Conservation (phyloP, 2,329 filamentous ascomycete species). For the Pseudopyricularia cyperi region DNA sequence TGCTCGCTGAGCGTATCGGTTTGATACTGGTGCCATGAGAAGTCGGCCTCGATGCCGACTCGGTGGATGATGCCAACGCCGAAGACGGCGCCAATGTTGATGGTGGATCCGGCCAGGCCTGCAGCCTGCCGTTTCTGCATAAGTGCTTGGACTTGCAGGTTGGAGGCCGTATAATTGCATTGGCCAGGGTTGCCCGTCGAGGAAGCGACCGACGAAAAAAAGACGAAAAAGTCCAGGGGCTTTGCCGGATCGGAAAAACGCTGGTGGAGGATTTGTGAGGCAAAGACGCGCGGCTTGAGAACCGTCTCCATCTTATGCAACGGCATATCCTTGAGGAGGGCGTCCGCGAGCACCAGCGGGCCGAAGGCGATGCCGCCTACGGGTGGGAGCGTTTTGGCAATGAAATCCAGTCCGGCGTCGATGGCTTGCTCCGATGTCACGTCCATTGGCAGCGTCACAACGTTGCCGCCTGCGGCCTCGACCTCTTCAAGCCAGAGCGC, state of each 20-base stretch:
- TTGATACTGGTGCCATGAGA: background rate
- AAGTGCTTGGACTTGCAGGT: conserved; percentile 19
- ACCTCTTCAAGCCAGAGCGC: background rate
- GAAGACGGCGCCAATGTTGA: conserved; percentile 24
- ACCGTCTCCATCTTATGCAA: conserved; percentile 7
- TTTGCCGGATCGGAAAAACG: conserved; percentile 7
- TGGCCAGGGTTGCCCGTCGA: conserved; percentile 19
- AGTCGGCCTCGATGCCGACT: conserved; percentile 4
- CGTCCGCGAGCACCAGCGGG: conserved; percentile 7
- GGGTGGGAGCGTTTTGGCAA: background rate
- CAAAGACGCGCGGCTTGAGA: conserved; percentile 14
- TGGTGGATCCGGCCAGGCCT: conserved; percentile 22
- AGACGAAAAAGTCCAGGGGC: conserved; percentile 16
- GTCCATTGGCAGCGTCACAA: no score
- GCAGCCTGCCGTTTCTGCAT: conserved; percentile 18
- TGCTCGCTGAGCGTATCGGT: background rate
- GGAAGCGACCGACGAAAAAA: conserved; percentile 15
- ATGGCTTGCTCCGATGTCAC: no score
- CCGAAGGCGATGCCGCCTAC: conserved; percentile 6
- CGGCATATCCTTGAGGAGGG: conserved; percentile 4
- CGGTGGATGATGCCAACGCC: conserved; percentile 27
- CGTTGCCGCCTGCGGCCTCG: background rate
- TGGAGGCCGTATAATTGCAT: conserved; percentile 27
- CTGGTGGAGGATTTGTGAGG: conserved; percentile 11
- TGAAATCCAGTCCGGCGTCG: no score